phyloP scores from a whole-genome alignment of 1,284 basidiomycete genomes.

The Rhizoctonia solani region DNA sequence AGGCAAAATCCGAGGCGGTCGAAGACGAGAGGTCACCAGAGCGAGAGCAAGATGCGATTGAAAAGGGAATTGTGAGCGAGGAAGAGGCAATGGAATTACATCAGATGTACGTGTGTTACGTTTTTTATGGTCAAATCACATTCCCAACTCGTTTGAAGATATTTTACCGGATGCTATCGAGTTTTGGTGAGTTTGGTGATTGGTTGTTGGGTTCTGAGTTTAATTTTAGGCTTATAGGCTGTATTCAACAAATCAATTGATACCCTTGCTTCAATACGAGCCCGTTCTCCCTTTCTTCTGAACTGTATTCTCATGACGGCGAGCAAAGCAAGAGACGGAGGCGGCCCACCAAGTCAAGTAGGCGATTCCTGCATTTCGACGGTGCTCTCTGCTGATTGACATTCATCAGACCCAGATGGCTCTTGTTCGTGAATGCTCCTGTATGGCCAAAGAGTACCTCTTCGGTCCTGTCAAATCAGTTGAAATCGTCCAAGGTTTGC shows the following conservation, averaged over 20 bases:
- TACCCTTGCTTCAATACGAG: conserved; percentile 38
- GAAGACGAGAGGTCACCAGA: conserved; percentile 22
- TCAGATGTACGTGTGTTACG: conserved; percentile 39
- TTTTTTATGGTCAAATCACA: neutral
- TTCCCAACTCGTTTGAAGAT: conserved; percentile 32
- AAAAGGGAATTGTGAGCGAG: conserved; percentile 38
- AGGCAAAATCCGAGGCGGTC: conserved; percentile 7
- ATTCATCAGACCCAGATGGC: conserved; percentile 31
- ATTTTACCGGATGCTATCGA: conserved; percentile 40
- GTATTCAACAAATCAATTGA: conserved; percentile 39
- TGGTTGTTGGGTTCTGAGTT: neutral
- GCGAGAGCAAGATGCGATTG: conserved; percentile 38
- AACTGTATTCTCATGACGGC: conserved; percentile 40
- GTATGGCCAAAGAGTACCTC: conserved; percentile 18
- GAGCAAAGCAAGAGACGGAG: conserved; percentile 39
- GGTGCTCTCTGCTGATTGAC: conserved; percentile 18
- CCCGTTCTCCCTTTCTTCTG: conserved; percentile 38
- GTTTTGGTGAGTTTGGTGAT: conserved; percentile 31
- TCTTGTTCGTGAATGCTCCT: conserved; percentile 34
- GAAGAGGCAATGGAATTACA: conserved; percentile 39
- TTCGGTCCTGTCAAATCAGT: conserved; percentile 28
- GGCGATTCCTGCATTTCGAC: neutral
- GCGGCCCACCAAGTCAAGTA: conserved; percentile 33
- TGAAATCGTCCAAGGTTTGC: conserved; percentile 38
- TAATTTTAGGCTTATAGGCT: conserved; percentile 28